phyloP scores from a whole-genome alignment of 169 alveolate species.

The Cryptosporidium andersoni region DNA sequence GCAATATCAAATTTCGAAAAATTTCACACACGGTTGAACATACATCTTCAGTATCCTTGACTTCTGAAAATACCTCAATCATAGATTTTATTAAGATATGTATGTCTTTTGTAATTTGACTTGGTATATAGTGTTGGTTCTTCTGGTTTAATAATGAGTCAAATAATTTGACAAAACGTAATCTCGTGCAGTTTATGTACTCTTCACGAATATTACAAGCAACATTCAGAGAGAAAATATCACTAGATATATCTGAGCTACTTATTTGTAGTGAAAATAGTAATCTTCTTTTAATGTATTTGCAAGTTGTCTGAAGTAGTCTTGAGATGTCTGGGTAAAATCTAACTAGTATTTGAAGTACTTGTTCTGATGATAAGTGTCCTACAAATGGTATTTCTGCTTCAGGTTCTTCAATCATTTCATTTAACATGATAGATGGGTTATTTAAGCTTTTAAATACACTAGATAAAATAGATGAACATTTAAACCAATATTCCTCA shows the following conservation, averaged over 20 bases:
- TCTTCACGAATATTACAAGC: constrained; percentile 35
- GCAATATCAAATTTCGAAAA: constrained; percentile 25
- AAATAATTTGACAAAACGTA: constrained; percentile 5
- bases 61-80: not conserved
- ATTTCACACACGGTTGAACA: constrained; percentile 6
- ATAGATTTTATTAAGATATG: constrained; percentile 10
- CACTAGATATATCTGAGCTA: not conserved
- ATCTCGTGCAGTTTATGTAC: not conserved
- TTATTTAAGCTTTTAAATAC: constrained; percentile 40
- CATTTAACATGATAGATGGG: not conserved
- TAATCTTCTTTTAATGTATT: constrained; percentile 16
- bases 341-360: constrained; percentile 24
- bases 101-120: not conserved
- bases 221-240: not conserved
- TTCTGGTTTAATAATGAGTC: constrained; percentile 2
- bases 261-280: constrained; percentile 1
- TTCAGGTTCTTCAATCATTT: not conserved
- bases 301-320: constrained; percentile 7
- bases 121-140: constrained; percentile 1
- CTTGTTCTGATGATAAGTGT: constrained; percentile 36
- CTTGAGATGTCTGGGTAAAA: constrained; percentile 54
- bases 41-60: not conserved
- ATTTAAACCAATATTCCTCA: constrained; percentile 29
- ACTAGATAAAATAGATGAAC: not conserved
- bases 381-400: constrained; percentile 1